A percentile compares a stretch with the other conserved stretches of the same genome.
Conservation (phyloP, 495 filamentous ascomycete species). For the Ramalina peruviana region DNA sequence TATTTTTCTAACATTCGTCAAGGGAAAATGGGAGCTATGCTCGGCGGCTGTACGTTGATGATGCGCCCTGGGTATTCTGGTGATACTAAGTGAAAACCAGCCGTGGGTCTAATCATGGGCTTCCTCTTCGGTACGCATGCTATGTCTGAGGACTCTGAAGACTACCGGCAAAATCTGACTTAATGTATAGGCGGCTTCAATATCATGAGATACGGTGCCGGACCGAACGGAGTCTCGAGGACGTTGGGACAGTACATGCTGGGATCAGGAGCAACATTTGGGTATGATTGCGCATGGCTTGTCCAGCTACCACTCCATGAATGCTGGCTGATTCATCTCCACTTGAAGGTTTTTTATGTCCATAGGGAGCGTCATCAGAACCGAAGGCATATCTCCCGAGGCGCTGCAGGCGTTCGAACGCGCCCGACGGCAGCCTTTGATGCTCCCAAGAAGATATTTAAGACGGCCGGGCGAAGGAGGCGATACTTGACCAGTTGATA, state of each 20-base stretch:
- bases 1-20: slow-evolving; percentile 17
- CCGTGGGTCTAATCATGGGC: slow-evolving; percentile 88
- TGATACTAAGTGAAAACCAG: slow-evolving; percentile 29
- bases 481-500: no score
- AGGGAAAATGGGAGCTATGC: slow-evolving; percentile 98
- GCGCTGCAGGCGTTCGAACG: slow-evolving; percentile 46
- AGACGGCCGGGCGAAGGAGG: no score
- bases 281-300: slow-evolving; percentile 40
- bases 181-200: slow-evolving; percentile 61
- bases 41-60: slow-evolving; percentile 75
- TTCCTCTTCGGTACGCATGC: slow-evolving; percentile 75
- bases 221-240: slow-evolving; percentile 82
- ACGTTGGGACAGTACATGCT: slow-evolving; percentile 95
- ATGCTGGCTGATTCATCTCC: not conserved
- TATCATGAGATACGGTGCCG: slow-evolving; percentile 86
- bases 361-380: slow-evolving; percentile 89
- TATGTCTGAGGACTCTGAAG: not conserved
- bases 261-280: slow-evolving; percentile 92
- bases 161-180: not conserved
- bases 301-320: not conserved
- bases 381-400: slow-evolving; percentile 54
- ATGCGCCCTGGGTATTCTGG: not conserved
- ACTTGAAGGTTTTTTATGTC: slow-evolving; percentile 91
- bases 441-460: slow-evolving; percentile 35
- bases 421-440: slow-evolving; percentile 44